Evolutionary conservation across 805 yeast genomes (phyloP).

Genomic region (Saccharomycopsis sp.): DNA sequence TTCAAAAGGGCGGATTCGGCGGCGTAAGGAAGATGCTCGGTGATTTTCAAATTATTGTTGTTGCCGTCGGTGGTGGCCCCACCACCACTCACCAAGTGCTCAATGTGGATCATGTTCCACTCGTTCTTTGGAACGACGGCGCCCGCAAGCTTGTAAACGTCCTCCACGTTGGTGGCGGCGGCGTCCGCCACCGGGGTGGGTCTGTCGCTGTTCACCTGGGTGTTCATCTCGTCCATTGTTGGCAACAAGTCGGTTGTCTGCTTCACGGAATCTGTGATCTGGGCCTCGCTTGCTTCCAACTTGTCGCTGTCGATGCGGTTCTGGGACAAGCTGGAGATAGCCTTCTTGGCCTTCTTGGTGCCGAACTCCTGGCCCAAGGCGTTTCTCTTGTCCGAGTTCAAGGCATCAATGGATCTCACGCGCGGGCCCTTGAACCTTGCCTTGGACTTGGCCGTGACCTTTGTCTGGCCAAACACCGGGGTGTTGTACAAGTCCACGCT

Average conservation of each 20-base stretch:
- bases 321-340: constrained; percentile 68
- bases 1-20: constrained; percentile 23
- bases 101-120: constrained; percentile 54
- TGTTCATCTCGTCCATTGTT: constrained; percentile 42
- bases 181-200: constrained; percentile 74
- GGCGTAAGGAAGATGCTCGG: constrained; percentile 44
- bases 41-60: constrained; percentile 30
- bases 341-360: constrained; percentile 91
- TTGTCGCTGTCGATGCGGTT: constrained; percentile 82
- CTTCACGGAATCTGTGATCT: constrained; percentile 74
- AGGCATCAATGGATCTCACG: constrained; percentile 47
- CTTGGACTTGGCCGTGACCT: constrained; percentile 53
- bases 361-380: constrained; percentile 94
- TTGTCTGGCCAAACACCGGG: constrained; percentile 54
- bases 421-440: constrained; percentile 52
- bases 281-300: constrained; percentile 63
- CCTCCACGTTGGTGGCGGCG: constrained; percentile 76
- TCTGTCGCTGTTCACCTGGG: constrained; percentile 53
- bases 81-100: constrained; percentile 44
- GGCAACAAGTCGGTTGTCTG: constrained; percentile 67
- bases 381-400: constrained; percentile 53
- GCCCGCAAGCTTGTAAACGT: constrained; percentile 62
- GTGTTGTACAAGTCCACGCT: constrained; percentile 53
- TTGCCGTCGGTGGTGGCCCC: constrained; percentile 44
- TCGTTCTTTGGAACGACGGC: constrained; percentile 64